Evolutionary conservation across 148 eudicot genomes (phyloP), one percentile per base, ranked within the genome.

Genomic region (Camellia granthamiana): DNA sequence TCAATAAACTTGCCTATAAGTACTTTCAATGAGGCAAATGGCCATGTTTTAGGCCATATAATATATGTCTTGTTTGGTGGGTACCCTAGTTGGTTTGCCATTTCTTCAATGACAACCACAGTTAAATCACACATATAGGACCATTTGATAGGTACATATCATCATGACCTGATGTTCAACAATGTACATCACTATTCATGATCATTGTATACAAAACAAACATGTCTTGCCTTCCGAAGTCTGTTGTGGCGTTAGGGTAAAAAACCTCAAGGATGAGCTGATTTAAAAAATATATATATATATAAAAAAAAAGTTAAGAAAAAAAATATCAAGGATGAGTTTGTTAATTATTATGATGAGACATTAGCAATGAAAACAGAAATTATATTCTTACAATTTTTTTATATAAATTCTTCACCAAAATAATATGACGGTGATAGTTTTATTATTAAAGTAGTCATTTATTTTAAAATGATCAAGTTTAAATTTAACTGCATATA

Each of bases 41-140:
- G 65, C 65, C 23, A 54, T 52, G 43, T 49, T 49, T 63, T 19
- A 56, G 0, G 44, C 23, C 74, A 47, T 13, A 30, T 30, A 30
- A 30, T 30, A 56, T 56, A 30, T 72, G 3, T 62, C 11, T 62
- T 19, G 59, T 61, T 61, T 51, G 71, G 73, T 68, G 83, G 82
- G 52, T 2, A 55, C 74, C 77, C 55, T 72, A 44, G 3, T 69
- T 79, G 73, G 84, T 74, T 70, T 84, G 83, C 80, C 65, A 77
- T 38, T 62, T 15, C 60, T 7, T 47, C 51, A 44, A 44, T 18
- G 54, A 19, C 49, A 16, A 65, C 1, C 30, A 30, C 63, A 47
- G 51, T 47, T 47, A 1, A 47, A 3, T 5, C 51, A 74, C 78
- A 80, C 41, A 74, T 19, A 65, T 69, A 21, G 43, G 58, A 43